Evolutionary conservation across 2,329 filamentous ascomycete genomes (phyloP).

Genomic region (Penicillium sp.): DNA sequence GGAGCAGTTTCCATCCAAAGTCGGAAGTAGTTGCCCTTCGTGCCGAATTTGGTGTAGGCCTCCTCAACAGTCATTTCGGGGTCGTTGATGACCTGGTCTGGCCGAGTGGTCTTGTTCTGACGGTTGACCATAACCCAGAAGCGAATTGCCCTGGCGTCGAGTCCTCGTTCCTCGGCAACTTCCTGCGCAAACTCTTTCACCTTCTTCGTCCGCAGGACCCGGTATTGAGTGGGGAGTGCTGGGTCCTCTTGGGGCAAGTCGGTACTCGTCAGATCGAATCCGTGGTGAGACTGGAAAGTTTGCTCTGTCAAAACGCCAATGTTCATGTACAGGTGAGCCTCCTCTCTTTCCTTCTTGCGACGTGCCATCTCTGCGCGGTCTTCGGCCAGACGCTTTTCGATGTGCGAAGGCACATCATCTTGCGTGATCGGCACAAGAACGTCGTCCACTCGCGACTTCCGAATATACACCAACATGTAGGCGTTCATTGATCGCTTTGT

Average conservation of each 20-base stretch:
- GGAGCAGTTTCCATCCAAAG: constrained; percentile 83
- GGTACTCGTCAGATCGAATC: constrained; percentile 75
- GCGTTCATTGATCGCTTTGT: constrained; percentile 76
- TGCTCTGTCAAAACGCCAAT: constrained; percentile 78
- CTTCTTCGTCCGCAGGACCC: constrained; percentile 70
- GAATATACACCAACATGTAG: constrained; percentile 98
- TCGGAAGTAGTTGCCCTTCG: constrained; percentile 65
- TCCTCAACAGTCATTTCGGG: constrained; percentile 75
- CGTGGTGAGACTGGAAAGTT: constrained; percentile 76
- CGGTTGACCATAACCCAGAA: constrained; percentile 98
- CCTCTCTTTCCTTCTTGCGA: constrained; percentile 81
- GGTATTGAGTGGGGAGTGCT: constrained; percentile 69
- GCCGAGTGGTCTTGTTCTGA: constrained; percentile 93
- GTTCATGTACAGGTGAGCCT: constrained; percentile 88
- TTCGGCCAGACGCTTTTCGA: constrained; percentile 75
- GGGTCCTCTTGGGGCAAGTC: constrained; percentile 63
- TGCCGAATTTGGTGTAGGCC: constrained; percentile 66
- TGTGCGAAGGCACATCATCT: constrained; percentile 76
- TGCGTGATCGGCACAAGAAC: constrained; percentile 75
- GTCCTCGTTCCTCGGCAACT: constrained; percentile 67
- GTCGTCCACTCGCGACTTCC: constrained; percentile 78
- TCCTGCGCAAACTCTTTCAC: constrained; percentile 70
- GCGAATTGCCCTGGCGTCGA: constrained; percentile 69
- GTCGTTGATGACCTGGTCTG: constrained; percentile 82
- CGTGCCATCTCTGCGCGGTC: constrained; percentile 75